Evolutionary conservation across 306 rosid species (phyloP).

Genomic region (Citrullus colocynthis): DNA sequence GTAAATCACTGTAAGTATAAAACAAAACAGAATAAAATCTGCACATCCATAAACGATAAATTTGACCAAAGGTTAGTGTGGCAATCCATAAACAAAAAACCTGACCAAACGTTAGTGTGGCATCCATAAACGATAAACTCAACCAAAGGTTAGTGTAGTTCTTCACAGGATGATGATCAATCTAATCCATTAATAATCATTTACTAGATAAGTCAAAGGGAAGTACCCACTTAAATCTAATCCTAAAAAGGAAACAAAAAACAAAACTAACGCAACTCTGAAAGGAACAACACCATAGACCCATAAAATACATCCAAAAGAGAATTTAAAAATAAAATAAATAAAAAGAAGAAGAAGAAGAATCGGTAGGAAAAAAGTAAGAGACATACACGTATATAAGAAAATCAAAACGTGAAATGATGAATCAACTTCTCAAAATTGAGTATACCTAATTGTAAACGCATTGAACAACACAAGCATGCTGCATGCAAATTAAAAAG

Average conservation of each 20-base stretch:
- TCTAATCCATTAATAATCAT: neutral
- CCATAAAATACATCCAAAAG: neutral
- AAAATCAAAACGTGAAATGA: neutral
- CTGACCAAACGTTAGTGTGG: neutral
- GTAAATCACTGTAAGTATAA: neutral
- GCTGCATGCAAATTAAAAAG: neutral
- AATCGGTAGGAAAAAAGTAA: neutral
- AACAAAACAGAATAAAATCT: neutral
- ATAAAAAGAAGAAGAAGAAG: neutral
- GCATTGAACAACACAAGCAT: neutral
- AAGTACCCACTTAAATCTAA: neutral
- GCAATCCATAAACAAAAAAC: neutral
- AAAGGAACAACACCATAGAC: neutral
- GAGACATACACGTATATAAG: neutral
- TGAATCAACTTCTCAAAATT: neutral
- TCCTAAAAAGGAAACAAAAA: neutral
- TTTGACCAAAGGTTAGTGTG: neutral
- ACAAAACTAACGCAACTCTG: neutral
- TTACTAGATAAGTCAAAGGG: neutral
- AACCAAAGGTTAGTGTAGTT: neutral
- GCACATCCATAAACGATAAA: neutral
- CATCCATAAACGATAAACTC: neutral
- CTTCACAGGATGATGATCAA: neutral
- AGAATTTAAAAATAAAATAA: no score
- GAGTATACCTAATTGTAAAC: neutral